Base-by-base conservation (phyloP, 345 rosid species). In the Arabidopsis arenosa region DNA sequence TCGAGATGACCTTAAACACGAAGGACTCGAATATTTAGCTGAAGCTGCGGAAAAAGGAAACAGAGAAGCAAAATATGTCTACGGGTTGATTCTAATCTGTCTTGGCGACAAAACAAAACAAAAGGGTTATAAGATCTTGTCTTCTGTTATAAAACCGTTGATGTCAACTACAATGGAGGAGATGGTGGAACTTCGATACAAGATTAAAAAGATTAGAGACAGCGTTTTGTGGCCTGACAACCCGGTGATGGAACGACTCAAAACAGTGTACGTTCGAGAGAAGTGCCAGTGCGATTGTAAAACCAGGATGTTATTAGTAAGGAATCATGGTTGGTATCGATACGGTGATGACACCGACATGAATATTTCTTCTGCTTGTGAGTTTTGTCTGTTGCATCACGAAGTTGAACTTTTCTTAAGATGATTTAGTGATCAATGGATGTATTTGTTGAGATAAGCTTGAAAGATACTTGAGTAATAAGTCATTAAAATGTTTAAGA, bases 81-180 rank as follows among this genome's bases (percentile, higher is more conserved):
- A 78, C 23, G 74, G 74, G 2, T 0, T 78, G 56, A 60, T 78
- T 32, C n/a, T 60, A 7, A 18, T 72, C 18, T 78, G 81, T 59
- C 39, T 11, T 23, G 74, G 43, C 26, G 75, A 14, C 28, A 2
- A 68, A 53, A 10, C 72, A 53, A 78, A 66, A 45, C 77, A 72
- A 49, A 30, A 66, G 23, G 81, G 77, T 44, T 51, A 66, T 4
- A 26, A 71, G 37, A 64, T 65, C 12, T 49, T 72, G 60, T 72
- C 70, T 41, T 43, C 74, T 32, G 26, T 78, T 9, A 41, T 10
- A 6, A 65, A 48, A 7, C 54, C 72, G 6, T 52, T 49, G 30
- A 65, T 64, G 73, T 66, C 78, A 4, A 35, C 37, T 11, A 73
- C 65, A 0, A 40, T 67, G 51, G 10, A 36, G 30, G 63, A 63